A percentile compares a stretch with the other conserved stretches of the same genome.
phyloP scores from a whole-genome alignment of 2,329 filamentous ascomycete genomes.

The Fusarium buharicum region DNA sequence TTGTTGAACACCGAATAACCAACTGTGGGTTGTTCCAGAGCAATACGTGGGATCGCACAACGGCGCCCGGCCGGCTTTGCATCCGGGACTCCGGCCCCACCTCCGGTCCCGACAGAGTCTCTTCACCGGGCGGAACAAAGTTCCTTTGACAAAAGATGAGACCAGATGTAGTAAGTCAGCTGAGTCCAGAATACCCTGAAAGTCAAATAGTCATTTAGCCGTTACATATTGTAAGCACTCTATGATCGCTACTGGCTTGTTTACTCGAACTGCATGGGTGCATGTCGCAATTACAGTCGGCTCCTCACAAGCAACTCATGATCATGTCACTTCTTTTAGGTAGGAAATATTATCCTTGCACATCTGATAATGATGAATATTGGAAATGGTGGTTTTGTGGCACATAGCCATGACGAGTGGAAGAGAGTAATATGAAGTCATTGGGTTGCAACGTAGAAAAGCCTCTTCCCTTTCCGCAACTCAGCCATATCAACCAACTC shows the following conservation, averaged over 20 bases:
- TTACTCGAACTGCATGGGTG: too few relatives aligned
- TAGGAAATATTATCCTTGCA: background rate
- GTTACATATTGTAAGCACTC: background rate
- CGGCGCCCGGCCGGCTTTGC: background rate
- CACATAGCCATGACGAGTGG: slow-evolving; percentile 10
- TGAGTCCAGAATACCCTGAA: too few relatives aligned
- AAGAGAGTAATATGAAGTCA: slow-evolving; percentile 14
- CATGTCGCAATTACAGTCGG: background rate
- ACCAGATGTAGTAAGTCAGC: background rate
- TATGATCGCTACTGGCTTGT: background rate
- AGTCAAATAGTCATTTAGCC: background rate
- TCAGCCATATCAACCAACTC: background rate
- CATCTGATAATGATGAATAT: background rate
- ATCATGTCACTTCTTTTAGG: background rate
- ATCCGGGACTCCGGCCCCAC: background rate
- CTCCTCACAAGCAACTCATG: background rate
- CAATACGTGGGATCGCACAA: too few relatives aligned
- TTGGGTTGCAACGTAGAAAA: background rate
- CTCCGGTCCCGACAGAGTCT: background rate
- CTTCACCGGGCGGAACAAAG: too few relatives aligned
- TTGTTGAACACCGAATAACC: too few relatives aligned
- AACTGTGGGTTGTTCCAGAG: too few relatives aligned
- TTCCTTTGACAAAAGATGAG: background rate
- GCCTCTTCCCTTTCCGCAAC: background rate
- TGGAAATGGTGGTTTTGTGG: background rate